Evolutionary conservation across 176 grass and related monocot genomes (phyloP).

Genomic region (Tuctoria greenei): DNA sequence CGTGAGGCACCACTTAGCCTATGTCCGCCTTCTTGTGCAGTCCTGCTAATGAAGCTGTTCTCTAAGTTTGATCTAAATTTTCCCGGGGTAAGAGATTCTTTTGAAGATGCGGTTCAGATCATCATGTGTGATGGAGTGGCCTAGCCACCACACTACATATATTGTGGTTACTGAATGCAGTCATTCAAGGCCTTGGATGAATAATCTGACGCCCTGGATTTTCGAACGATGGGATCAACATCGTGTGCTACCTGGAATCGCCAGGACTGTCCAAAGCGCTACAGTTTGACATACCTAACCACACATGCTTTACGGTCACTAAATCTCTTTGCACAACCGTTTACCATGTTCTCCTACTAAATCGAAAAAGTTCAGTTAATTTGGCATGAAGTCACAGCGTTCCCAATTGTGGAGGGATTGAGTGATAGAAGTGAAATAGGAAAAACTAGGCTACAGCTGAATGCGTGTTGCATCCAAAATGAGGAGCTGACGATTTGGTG

Average conservation of each 20-base stretch:
- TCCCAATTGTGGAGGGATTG: background rate
- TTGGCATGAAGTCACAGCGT: background rate
- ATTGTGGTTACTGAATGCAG: background rate
- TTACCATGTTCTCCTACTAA: background rate
- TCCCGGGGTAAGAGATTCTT: constrained; percentile 15
- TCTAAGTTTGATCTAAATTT: background rate
- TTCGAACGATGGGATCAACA: background rate
- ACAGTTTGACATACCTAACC: background rate
- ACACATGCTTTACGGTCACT: background rate
- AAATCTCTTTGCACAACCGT: background rate
- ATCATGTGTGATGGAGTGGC: constrained; percentile 18
- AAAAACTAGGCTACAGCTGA: no score
- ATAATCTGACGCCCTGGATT: background rate
- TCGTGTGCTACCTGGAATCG: background rate
- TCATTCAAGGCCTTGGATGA: background rate
- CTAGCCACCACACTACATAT: background rate
- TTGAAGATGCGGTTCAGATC: background rate
- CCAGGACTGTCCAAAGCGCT: background rate
- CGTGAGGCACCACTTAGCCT: background rate
- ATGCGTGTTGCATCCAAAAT: no score
- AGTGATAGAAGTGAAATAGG: background rate
- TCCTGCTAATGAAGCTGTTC: background rate
- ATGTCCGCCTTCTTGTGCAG: constrained; percentile 14
- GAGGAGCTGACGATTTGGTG: no score
- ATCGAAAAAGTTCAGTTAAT: background rate